Base-by-base conservation (phyloP, 139 green algal genomes). In the Volvox africanus region DNA sequence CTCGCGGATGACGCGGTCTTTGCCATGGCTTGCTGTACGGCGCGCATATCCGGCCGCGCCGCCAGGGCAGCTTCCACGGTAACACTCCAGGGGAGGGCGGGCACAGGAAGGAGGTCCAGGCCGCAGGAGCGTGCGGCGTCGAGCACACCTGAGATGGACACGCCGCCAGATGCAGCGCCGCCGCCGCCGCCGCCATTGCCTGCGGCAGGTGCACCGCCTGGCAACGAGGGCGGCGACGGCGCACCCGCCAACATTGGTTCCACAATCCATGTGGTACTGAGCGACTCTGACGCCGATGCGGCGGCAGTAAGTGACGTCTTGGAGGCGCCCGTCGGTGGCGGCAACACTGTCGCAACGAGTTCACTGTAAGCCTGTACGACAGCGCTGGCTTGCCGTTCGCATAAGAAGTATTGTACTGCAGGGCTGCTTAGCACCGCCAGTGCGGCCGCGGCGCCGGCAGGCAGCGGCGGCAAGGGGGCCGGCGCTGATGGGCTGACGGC, bases 371-470 rank as follows among this genome's bases (percentile, higher is more conserved):
- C 20, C 50, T 90, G 86, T 2, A 37, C 73, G 1, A 84, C 73
- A 1, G 86, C 86, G 20, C 32, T 50, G 20, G 86, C 86, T 55
- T 83, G 50, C 50, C 86, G 86, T 75, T 90, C 86, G 21, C n/a
- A 76, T 2, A 90, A 2, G 21, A 90, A 83, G 73, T 90, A 90
- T 44, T 90, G 71, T 9, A 90, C 86, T 44, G 86, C 50, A 2
- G 86, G 73, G 50, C 33, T 65, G 50, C 20, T 76, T 13, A 89
- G 69, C 21, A 89, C 37, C 13, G 36, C 67, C 20, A 68, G n/a
- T 12, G 83, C 83, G 24, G 83, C 83, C 13, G 83, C 67, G 67
- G 67, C 67, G 33, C n/a, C 83, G 35, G 67, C 83, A 12, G 24
- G 67, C 83, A n/a, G 67, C 67, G 62, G 65, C 61, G 22, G 65